Evolutionary conservation across 1,284 basidiomycete species (phyloP), one percentile per base, ranked within the genome.

Genomic region (Austroboletus niveus): DNA sequence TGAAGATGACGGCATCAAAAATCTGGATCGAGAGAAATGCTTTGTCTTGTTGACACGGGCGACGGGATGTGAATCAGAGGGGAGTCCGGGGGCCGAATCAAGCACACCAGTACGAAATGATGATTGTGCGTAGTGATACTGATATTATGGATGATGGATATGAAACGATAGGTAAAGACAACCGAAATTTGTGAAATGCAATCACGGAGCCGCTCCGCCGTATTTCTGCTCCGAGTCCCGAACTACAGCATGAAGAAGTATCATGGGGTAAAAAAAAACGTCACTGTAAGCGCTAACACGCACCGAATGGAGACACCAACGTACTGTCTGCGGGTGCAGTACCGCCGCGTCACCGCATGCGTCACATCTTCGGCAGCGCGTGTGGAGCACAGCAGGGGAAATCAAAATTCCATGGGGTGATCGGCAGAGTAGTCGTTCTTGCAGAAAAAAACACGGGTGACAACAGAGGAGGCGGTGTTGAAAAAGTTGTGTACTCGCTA

Each of bases 41-140:
- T 34, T 10, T 34, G 9, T 20, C 8, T 34, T 22, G 27, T 32
- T 17, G 44, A 50, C 41, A 42, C 45, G 38, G 47, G 32, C 34
- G 27, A 40, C 31, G 8, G 20, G 35, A 20, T 40, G 15, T 4
- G 14, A 35, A 2, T 22, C 2, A 22, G 14, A 5, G 39, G 50
- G 40, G 58, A 49, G 59, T 61, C 61, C 47, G 59, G 59, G 60
- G 60, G 39, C 53, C 60, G 44, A 40, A 42, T 20, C 38, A 24
- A 15, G 5, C 22, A 5, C 22, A 24, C 22, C 32, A 34, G 9
- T 34, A 9, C 32, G 10, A 9, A 34, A 34, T 34, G 15, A 8
- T n/a, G 15, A 8, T n/a, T 14, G 36, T 38, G 14, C 11, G 15
- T 17, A 17, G 10, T 36, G 35, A 38, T 38, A 10, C 11, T 3